Evolutionary conservation across 2,329 filamentous ascomycete species (phyloP).

Genomic region (Penicillium hesseltinei): DNA sequence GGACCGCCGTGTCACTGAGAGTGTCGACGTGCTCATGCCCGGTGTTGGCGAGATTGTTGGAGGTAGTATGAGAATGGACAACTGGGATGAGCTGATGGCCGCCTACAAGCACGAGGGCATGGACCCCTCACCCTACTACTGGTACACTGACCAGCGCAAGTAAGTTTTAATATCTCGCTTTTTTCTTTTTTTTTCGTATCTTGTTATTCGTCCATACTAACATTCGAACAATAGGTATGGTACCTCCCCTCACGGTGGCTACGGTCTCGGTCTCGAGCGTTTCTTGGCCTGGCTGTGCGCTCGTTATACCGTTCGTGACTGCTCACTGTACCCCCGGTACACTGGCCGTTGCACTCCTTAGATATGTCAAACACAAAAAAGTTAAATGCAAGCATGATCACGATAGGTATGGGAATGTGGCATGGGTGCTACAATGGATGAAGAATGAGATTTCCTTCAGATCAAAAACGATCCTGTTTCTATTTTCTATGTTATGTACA

Average conservation of each 20-base stretch:
- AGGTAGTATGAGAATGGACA: conserved; percentile 93
- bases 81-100: conserved; percentile 82
- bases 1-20: conserved; percentile 85
- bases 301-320: conserved; percentile 63
- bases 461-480: background rate
- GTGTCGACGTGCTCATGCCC: conserved; percentile 83
- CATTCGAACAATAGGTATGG: conserved; percentile 64
- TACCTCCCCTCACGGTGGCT: conserved; percentile 86
- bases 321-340: conserved; percentile 52
- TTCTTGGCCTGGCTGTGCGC: conserved; percentile 68
- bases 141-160: conserved; percentile 98
- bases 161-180: conserved; percentile 49
- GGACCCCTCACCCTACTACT: conserved; percentile 84
- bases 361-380: conserved; percentile 12
- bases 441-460: background rate
- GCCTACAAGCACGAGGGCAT: conserved; percentile 88
- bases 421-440: conserved; percentile 4
- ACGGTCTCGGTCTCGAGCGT: conserved; percentile 87
- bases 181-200: background rate
- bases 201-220: background rate
- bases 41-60: conserved; percentile 97
- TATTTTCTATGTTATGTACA: background rate
- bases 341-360: conserved; percentile 52
- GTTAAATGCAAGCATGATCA: conserved; percentile 9
- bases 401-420: conserved; percentile 7